Base-by-base conservation (phyloP, 768 basidiomycete species). In the Mycena maculata region DNA sequence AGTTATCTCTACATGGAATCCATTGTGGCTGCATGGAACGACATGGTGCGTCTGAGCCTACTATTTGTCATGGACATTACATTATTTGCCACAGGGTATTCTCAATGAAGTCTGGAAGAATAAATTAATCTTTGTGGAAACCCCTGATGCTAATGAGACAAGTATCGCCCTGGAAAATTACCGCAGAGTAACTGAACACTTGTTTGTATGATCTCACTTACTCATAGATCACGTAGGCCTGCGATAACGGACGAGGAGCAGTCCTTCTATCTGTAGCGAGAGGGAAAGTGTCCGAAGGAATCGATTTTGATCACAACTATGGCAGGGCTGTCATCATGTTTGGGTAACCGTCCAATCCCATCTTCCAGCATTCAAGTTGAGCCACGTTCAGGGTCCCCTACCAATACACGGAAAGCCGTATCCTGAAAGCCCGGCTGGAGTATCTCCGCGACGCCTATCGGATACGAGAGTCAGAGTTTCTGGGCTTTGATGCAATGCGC, bases 1-100 rank as follows among this genome's bases (percentile, higher is more conserved):
- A 95, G 94, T 80, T 99, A 99, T 81, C 88, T 99, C 16, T 99
- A 99, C 79, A 99, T 99, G 98, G 98, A 99, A 79, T 96, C 94
- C 25, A 99, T 99, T 65, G 98, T 99, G 13, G 95, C 96, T 2
- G 98, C 98, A n/a, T 99, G 98, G 98, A 98, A 99, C 75, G 98
- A 99, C 78, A 99, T 99, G 98, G 98, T 96, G 76, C 57, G 91
- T 81, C 49, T 52, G 23, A 38, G n/a, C 54, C 31, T 49, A 31
- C 61, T 39, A 44, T 38, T 23, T 39, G 1, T 30, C 47, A 57
- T 6, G 6, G 11, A 59, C 64, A 67, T 48, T 56, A 20, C 18
- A 57, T 48, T 10, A 48, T 38, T 28, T 57, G 30, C 33, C 64
- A 30, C 74, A 99, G 98, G 97, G 97, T 42, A 99, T 99, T 71